Evolutionary conservation across 495 filamentous ascomycete species (phyloP).

Genomic region (Cryomyces minteri): DNA sequence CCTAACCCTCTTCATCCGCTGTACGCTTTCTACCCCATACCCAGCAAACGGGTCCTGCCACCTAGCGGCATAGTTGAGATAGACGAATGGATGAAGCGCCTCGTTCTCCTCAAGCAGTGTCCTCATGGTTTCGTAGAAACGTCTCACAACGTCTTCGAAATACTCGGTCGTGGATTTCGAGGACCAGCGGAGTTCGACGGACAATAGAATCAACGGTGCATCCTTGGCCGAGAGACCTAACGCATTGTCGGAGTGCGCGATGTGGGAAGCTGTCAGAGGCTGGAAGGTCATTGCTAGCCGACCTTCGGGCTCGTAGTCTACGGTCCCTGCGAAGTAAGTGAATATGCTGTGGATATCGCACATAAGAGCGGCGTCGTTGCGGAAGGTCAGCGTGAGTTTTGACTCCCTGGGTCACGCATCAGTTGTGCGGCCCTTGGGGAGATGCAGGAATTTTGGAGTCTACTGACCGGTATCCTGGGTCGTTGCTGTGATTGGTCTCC

Average conservation of each 20-base stretch:
- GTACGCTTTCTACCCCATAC: conserved; percentile 27
- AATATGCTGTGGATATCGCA: background rate
- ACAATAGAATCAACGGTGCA: too few relatives aligned
- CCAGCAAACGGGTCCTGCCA: conserved; percentile 27
- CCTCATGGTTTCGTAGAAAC: background rate
- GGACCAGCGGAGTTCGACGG: too few relatives aligned
- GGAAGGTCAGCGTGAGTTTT: background rate
- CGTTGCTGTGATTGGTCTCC: too few relatives aligned
- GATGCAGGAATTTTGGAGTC: too few relatives aligned
- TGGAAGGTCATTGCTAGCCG: too few relatives aligned
- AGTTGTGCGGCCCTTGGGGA: too few relatives aligned
- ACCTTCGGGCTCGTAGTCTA: too few relatives aligned
- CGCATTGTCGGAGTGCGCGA: background rate
- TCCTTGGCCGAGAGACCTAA: background rate
- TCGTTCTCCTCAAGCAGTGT: background rate
- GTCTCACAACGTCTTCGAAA: too few relatives aligned
- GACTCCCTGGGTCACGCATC: background rate
- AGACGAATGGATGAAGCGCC: conserved; percentile 13
- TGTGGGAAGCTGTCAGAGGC: background rate
- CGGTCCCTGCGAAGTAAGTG: too few relatives aligned
- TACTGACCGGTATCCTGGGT: too few relatives aligned
- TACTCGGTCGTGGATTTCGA: too few relatives aligned
- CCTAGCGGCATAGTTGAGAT: conserved; percentile 24
- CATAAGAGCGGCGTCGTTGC: background rate
- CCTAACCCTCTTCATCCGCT: conserved; percentile 18